Conservation (phyloP, 2,329 filamentous ascomycete species). For the Alternaria postmessia region DNA sequence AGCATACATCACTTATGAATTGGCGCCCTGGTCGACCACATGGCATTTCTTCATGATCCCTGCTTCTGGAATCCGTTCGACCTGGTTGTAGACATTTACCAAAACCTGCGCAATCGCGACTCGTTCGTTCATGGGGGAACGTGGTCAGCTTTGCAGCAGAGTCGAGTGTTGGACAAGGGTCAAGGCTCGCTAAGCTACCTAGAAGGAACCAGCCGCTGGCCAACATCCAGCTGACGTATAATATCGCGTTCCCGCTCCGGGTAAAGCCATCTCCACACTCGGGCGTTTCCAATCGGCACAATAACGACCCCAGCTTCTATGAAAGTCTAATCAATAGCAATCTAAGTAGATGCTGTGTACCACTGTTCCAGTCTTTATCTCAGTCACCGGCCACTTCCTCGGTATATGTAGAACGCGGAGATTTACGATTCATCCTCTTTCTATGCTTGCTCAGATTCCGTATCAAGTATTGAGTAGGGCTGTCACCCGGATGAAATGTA, state of each 20-base stretch:
- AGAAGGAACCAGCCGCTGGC: conserved; percentile 23
- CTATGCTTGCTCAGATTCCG: conserved; percentile 31
- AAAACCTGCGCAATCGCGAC: conserved; percentile 10
- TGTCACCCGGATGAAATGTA: conserved; percentile 28
- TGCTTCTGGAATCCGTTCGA: conserved; percentile 2
- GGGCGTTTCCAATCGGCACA: conserved; percentile 36
- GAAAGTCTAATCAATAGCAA: conserved; percentile 42
- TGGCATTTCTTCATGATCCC: conserved; percentile 2
- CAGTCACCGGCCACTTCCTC: conserved; percentile 32
- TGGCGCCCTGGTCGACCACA: not conserved
- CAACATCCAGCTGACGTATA: conserved; percentile 34
- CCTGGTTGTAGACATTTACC: not conserved
- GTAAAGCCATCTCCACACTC: conserved; percentile 32
- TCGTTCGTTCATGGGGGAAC: conserved; percentile 4
- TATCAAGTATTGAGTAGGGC: conserved; percentile 20
- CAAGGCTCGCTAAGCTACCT: conserved; percentile 29
- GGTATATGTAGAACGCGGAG: conserved; percentile 29
- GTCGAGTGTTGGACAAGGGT: conserved; percentile 19
- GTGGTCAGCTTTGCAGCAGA: conserved; percentile 16
- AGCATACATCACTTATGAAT: not conserved
- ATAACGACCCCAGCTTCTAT: conserved; percentile 25
- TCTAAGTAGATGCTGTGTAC: conserved; percentile 40
- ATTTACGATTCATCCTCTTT: conserved; percentile 34
- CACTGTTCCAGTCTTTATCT: conserved; percentile 25
- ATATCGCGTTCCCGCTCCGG: conserved; percentile 22